phyloP scores from a whole-genome alignment of 2,329 filamentous ascomycete genomes.

The Ambrosiella beaveri region DNA sequence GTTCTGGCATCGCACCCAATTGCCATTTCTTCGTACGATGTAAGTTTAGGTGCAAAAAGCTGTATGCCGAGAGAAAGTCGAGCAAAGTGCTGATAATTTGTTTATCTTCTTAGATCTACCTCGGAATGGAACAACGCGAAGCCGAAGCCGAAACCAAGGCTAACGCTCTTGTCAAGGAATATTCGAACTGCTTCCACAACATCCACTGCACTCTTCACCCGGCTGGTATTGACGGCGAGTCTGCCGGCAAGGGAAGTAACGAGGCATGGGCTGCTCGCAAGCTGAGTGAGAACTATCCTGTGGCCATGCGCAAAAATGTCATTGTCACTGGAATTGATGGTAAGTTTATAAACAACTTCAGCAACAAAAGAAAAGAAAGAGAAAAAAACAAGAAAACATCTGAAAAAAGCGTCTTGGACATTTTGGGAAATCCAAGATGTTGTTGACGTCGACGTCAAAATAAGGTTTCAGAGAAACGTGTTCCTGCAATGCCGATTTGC shows the following conservation, averaged over 20 bases:
- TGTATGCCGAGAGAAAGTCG: not conserved
- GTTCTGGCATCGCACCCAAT: constrained; percentile 50
- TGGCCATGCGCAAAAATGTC: constrained; percentile 37
- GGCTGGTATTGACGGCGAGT: constrained; percentile 45
- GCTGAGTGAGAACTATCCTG: constrained; percentile 42
- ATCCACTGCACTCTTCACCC: constrained; percentile 55
- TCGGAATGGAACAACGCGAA: constrained; percentile 58
- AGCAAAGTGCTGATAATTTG: not conserved
- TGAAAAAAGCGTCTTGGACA: not conserved
- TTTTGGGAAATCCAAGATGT: not conserved
- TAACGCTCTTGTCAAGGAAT: constrained; percentile 41
- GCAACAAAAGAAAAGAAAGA: not conserved
- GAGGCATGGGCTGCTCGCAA: constrained; percentile 52
- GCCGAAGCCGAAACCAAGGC: constrained; percentile 43
- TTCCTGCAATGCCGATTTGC: too few species aligned
- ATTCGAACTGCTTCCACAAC: constrained; percentile 45
- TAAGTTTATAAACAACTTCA: constrained; percentile 23
- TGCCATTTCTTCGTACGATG: constrained; percentile 49
- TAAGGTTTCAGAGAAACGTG: not conserved
- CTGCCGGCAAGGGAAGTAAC: constrained; percentile 60
- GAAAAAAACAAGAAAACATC: not conserved
- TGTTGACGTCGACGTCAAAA: not conserved
- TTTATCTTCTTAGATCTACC: constrained; percentile 36
- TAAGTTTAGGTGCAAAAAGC: constrained; percentile 25
- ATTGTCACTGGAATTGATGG: constrained; percentile 58